Evolutionary conservation across 768 basidiomycete species (phyloP), one percentile per base, ranked within the genome.

Genomic region (Rhodosporidiobolus odoratus): DNA sequence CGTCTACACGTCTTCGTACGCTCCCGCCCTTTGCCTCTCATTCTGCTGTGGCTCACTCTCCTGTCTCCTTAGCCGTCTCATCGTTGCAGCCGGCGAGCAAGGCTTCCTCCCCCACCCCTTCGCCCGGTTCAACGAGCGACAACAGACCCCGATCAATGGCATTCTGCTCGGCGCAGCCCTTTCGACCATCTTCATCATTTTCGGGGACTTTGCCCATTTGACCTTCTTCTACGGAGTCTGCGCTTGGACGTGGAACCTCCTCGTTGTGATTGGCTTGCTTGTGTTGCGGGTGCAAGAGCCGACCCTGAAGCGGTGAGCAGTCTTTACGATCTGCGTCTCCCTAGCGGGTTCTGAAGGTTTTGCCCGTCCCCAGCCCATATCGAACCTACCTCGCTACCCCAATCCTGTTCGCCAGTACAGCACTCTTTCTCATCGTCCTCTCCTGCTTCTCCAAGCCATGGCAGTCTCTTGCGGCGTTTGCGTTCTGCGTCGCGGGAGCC

Each of bases 321-420:
- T 34, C 58, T 54, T 58, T 56, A 38, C n/a, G n/a, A n/a, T 23
- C 41, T 16, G 27, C 27, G 41, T 21, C n/a, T 3, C 2, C 35
- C 17, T 16, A 0, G 2, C 9, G 7, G 5, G 7, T 19, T n/a
- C 59, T 67, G 54, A n/a, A 71, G 25, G 21, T 17, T 27, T 57
- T 17, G 43, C 21, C 12, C 43, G 34, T 25, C 10, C 5, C 16
- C 69, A 90, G 93, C 66, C 95, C 95, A 3, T 98, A 98, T 78
- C 90, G 86, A 76, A 90, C 92, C 9, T 96, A 88, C 88, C 89
- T 96, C 41, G 84, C 86, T 45, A 97, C 95, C 0, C 95, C 95
- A 2, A 82, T 97, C 38, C 86, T 83, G 8, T 98, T 98, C 80
- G 95, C 92, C 76, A 88, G 84, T 40, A 91, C 93, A 17, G 91